phyloP scores from a whole-genome alignment of 2,329 filamentous ascomycete species.

The Calonectria henricotiae region DNA sequence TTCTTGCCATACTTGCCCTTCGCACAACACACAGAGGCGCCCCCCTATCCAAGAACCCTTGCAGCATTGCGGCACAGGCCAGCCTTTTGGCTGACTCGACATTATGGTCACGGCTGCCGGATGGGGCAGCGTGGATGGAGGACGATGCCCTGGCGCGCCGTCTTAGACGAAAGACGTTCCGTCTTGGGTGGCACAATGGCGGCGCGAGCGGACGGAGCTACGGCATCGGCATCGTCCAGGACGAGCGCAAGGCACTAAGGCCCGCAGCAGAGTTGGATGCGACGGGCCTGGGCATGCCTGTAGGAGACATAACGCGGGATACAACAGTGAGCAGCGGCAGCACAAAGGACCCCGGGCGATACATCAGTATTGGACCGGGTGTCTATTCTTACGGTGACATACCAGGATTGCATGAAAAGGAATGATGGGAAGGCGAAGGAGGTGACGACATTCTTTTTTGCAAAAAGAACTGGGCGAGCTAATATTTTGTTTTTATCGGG shows the following conservation, averaged over 20 bases:
- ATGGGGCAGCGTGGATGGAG: slow-evolving; percentile 52
- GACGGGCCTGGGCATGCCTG: neutral
- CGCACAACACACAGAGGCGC: slow-evolving; percentile 46
- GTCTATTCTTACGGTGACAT: slow-evolving; percentile 52
- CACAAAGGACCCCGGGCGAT: slow-evolving; percentile 38
- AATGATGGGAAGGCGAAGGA: slow-evolving; percentile 19
- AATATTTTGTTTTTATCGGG: slow-evolving; percentile 14
- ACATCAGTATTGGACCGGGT: slow-evolving; percentile 51
- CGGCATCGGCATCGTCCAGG: slow-evolving; percentile 52
- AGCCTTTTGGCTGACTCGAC: slow-evolving; percentile 54
- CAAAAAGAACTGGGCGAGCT: slow-evolving; percentile 10
- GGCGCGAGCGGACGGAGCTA: slow-evolving; percentile 44
- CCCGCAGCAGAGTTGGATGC: slow-evolving; percentile 30
- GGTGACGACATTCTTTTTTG: neutral
- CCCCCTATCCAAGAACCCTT: slow-evolving; percentile 50
- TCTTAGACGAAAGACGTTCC: slow-evolving; percentile 52
- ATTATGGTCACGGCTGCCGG: slow-evolving; percentile 51
- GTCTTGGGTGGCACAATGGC: slow-evolving; percentile 48
- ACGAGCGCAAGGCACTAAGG: slow-evolving; percentile 46
- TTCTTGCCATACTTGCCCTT: slow-evolving; percentile 47
- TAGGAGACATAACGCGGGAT: slow-evolving; percentile 18
- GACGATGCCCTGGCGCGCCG: slow-evolving; percentile 49
- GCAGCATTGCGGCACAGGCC: slow-evolving; percentile 53
- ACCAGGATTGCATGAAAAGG: slow-evolving; percentile 43
- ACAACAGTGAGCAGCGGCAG: slow-evolving; percentile 36